Evolutionary conservation across 441 rosid genomes (phyloP), one percentile per base, ranked within the genome.

Genomic region (Jatropha podagrica): DNA sequence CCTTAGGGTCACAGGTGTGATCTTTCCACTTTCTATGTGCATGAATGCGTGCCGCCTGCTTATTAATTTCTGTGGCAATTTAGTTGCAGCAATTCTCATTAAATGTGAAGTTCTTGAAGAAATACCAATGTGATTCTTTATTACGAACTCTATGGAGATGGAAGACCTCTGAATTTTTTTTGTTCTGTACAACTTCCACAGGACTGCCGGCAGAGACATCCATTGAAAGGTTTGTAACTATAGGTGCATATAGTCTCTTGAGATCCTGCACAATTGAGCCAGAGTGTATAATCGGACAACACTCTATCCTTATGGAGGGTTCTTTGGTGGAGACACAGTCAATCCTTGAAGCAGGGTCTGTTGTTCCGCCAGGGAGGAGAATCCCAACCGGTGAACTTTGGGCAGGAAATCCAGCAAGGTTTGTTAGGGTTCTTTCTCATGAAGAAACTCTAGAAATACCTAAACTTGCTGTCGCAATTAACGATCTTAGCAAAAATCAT

Each of bases 401-500:
- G 99, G 98, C 97, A 49, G 99, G 99, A 56, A 96, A 96, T 79
- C 99, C 98, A 27, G 98, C 98, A 27, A 88, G 90, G 87, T 91
- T 90, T 79, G 92, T 96, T 15, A 81, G 99, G 80, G 76, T 90
- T 2, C 87, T 96, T 73, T 89, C 97, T 65, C 93, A 94, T 51
- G 99, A 92, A 81, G 99, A 92, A 87, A 91, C 93, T 58, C 67
- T 92, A 72, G 98, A 96, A 82, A 96, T 96, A 77, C 92, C 97
- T 1, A 94, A 96, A 77, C 98, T 96, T 17, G 97, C 99, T 1
- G 97, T 91, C 59, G 99, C 99, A 74, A 89, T 96, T 26, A 91
- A 88, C 60, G 97, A 96, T 88, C 89, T 89, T 54, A 94, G 98
- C 88, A 88, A 85, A 65, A 83, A 79, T 76, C 79, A 96, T 84